Evolutionary conservation across 257 asterid species (phyloP), one percentile per base, ranked within the genome.

Genomic region (Capsicum pubescens): DNA sequence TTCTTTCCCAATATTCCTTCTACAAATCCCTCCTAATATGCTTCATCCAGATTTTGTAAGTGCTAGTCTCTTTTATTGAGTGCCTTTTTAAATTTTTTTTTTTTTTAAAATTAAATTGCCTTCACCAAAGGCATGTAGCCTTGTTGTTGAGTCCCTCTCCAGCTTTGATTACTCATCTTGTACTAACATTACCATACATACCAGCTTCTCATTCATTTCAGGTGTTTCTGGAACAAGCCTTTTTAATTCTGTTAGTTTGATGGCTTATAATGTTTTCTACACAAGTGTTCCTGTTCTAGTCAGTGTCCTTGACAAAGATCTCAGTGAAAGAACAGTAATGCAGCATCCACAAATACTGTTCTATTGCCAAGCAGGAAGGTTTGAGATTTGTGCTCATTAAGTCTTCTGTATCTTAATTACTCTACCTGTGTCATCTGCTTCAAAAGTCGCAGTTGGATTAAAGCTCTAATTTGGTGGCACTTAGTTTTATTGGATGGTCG

Each of bases 341-440:
- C 99, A 93, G 91, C 99, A 95, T 90, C 99, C 99, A 59, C 99
- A 95, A 87, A 95, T 95, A 89, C 89, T 95, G 71, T 94, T 90
- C 86, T 94, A 95, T 88, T 95, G 99, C 91, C 99, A 95, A 89
- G 97, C 99, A 32, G 99, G 99, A 93, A 95, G 99, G 98, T 95
- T 76, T 56, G 90, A 42, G 71, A 84, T 81, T 71, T 78, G 11
- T 64, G 32, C 67, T 42, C 84, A n/a, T 82, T 35, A 32, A 74
- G 15, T 84, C 59, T 70, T 84, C 80, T 83, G 82, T 77, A 85
- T 86, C 85, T 79, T 46, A 63, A 42, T 56, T 86, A 19, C 68
- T 69, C 52, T 77, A 11, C 59, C 66, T 66, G 57, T 66, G 64
- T 86, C 67, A 64, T 85, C 84, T 81, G 60, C 82, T 81, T 57